Percentiles rank a stretch among this genome's conserved stretches.
Conservation (phyloP, 108 stramenopile genomes). For the Conticribra guillardii region DNA sequence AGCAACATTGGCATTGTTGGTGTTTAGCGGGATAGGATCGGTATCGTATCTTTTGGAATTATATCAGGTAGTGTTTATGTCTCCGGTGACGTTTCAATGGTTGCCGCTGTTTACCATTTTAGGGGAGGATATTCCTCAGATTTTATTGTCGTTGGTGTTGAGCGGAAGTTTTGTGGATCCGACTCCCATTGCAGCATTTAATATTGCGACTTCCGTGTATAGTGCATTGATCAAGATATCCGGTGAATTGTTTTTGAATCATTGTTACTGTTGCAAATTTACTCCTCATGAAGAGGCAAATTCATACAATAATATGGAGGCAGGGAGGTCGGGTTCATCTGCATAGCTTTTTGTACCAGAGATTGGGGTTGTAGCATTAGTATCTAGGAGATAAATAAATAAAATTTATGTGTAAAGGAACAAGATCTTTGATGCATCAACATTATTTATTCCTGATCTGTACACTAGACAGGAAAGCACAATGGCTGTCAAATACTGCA, state of each 20-base stretch:
- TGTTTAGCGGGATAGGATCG: slow-evolving; percentile 12
- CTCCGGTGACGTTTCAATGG: slow-evolving; percentile 22
- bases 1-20: slow-evolving; percentile 16
- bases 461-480: no score
- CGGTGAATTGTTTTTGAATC: slow-evolving; percentile 28
- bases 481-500: no score
- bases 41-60: slow-evolving; percentile 20
- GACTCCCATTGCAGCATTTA: slow-evolving; percentile 24
- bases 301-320: slow-evolving; percentile 16
- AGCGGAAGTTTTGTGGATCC: slow-evolving; percentile 11
- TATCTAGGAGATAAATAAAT: no score
- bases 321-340: background rate
- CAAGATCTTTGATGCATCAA: no score
- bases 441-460: no score
- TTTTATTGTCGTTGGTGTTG: slow-evolving; percentile 30
- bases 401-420: no score
- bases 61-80: slow-evolving; percentile 28
- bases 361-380: no score
- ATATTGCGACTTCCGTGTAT: slow-evolving; percentile 39
- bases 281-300: slow-evolving; percentile 8
- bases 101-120: slow-evolving; percentile 28
- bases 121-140: slow-evolving; percentile 33
- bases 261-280: slow-evolving; percentile 34
- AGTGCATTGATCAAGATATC: slow-evolving; percentile 32
- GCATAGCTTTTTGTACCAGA: no score